Evolutionary conservation across 2,329 filamentous ascomycete species (phyloP), one percentile per base, ranked within the genome.

Genomic region (Colletotrichum higginsianum): DNA sequence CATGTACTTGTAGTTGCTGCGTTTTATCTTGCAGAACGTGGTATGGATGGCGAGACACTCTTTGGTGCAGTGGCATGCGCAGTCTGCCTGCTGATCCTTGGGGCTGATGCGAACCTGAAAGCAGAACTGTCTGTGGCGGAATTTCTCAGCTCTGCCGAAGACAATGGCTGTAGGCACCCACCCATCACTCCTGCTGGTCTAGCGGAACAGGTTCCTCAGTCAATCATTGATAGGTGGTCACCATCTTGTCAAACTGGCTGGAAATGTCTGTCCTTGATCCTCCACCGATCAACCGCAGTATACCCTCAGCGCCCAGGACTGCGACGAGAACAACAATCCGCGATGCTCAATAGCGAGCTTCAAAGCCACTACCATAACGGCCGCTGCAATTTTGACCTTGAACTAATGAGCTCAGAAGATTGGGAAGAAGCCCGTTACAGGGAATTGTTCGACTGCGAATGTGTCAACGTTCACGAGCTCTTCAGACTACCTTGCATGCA

Each of bases 11-110:
- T 83, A 1, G 35, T 83, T 13, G 77, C 76, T 9, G 76, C 80
- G 21, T 80, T 80, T 56, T 74, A 80, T 61, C 75, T 84, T 21
- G 80, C 79, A 1, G 64, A 73, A 26, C 55, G 65, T 13, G 81
- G 82, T 2, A 77, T 75, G 65, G 62, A 78, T 18, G 79, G 75
- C 1, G 83, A 84, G 64, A 82, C 79, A 47, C 74, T 84, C 0
- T 84, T 84, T 69, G 83, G 83, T 0, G 79, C 80, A 13, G 21
- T 84, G 8, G 78, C 80, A 26, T 81, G 79, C 60, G 73, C 82
- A 23, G 66, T 83, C 0, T 81, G 77, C 61, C 74, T 84, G 5
- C 64, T 84, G 5, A 63, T 47, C 1, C 46, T 75, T 6, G 78
- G 78, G 18, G 77, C 75, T 3, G 75, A 83, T 35, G 6, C n/a